These are phyloP conservation scores for Ophiostoma sp. DNA, from an alignment of 2,329 filamentous ascomycete genomes.

Conservation along the genomic window DNA sequence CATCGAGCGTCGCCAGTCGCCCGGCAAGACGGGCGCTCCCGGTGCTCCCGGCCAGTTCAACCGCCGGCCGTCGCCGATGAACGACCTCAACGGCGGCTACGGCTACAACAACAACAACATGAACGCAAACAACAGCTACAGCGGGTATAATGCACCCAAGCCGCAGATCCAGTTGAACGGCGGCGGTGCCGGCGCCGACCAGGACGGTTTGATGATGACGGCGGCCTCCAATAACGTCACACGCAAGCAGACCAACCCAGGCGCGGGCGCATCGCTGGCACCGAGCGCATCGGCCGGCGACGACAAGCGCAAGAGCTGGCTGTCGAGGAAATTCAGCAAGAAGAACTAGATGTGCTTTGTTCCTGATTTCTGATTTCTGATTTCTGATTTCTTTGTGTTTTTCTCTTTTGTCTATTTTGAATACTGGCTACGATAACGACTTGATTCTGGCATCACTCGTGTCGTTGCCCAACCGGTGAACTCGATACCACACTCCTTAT, in stretches of 20 bases:
- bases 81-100: constrained; percentile 6
- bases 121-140: constrained; percentile 18
- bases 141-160: constrained; percentile 13
- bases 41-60: background rate
- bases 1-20: constrained; percentile 55
- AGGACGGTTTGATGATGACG: background rate
- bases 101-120: constrained; percentile 26
- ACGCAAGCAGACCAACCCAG: constrained; percentile 35
- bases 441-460: constrained; percentile 16
- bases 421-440: constrained; percentile 14
- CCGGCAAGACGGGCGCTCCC: constrained; percentile 38
- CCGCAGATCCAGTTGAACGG: constrained; percentile 15
- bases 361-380: background rate
- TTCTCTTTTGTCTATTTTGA: constrained; percentile 1
- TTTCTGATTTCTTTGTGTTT: constrained; percentile 11
- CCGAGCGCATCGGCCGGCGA: constrained; percentile 21
- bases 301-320: constrained; percentile 87
- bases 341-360: constrained; percentile 29
- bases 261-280: constrained; percentile 29
- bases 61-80: constrained; percentile 15
- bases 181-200: background rate
- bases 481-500: constrained; percentile 10
- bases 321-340: constrained; percentile 75
- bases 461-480: constrained; percentile 16
- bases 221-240: constrained; percentile 17